Percentiles rank a stretch among this genome's conserved stretches.
phyloP scores from a whole-genome alignment of 2,329 filamentous ascomycete genomes.

The Ascochyta lentis region DNA sequence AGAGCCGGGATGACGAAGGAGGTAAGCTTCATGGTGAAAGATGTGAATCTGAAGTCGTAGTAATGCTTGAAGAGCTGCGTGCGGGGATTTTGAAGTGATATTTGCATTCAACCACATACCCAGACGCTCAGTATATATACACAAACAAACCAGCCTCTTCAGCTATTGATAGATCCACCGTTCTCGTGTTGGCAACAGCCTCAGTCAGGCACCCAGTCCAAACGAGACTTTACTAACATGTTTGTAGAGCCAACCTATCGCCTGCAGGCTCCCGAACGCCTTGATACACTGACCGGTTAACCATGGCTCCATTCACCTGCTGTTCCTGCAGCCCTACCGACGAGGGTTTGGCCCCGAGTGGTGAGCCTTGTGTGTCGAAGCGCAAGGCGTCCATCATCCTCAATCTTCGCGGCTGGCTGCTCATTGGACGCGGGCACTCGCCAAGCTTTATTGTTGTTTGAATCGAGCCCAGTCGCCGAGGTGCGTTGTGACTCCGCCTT shows the following conservation, averaged over 20 bases:
- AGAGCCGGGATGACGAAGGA: constrained; percentile 3
- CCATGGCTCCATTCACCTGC: not conserved
- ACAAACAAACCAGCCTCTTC: no score
- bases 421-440: constrained; percentile 1
- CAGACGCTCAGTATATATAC: constrained; percentile 2
- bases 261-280: not conserved
- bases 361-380: not conserved
- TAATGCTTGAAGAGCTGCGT: no score
- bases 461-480: not conserved
- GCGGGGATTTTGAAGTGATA: no score
- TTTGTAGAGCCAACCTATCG: not conserved
- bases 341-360: no score
- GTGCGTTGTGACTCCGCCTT: not conserved
- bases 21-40: constrained; percentile 2
- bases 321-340: no score
- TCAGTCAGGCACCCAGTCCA: constrained; percentile 2
- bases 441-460: no score
- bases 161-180: constrained; percentile 4
- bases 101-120: no score
- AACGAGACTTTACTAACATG: not conserved
- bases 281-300: not conserved
- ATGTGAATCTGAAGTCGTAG: not conserved
- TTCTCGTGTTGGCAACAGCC: not conserved
- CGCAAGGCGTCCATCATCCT: not conserved
- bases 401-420: not conserved